These are phyloP conservation scores for Collybia sordida DNA, from an alignment of 768 basidiomycete species.

Conservation along the genomic window DNA sequence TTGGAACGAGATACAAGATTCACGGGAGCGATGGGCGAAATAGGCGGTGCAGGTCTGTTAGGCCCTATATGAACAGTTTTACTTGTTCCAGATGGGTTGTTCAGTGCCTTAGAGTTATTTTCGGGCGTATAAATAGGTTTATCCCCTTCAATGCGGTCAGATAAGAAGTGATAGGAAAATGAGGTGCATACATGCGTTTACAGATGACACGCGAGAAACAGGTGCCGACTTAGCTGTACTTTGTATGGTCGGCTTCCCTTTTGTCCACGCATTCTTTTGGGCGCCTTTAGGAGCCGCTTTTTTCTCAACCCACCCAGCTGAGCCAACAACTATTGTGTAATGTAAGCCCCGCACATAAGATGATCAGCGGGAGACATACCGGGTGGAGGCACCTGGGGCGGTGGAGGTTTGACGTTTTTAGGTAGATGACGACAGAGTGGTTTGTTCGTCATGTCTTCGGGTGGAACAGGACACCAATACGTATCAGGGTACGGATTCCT, in stretches of 20 bases:
- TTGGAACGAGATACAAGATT: background rate
- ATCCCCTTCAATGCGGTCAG: constrained; percentile 15
- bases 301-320: constrained; percentile 28
- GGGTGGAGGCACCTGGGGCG: constrained; percentile 20
- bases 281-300: constrained; percentile 10
- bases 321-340: constrained; percentile 34
- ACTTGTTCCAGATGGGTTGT: no score
- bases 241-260: background rate
- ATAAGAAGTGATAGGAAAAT: background rate
- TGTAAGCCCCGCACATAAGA: background rate
- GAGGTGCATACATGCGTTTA: constrained; percentile 3
- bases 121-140: background rate
- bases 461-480: constrained; percentile 37
- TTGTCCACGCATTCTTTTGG: constrained; percentile 19
- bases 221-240: background rate
- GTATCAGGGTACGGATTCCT: constrained; percentile 40
- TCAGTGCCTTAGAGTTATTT: background rate
- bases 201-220: background rate
- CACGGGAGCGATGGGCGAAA: background rate
- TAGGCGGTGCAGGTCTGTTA: background rate
- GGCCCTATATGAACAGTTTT: background rate
- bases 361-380: constrained; percentile 17
- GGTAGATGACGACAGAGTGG: constrained; percentile 45
- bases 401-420: constrained; percentile 28
- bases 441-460: constrained; percentile 43